phyloP scores from a whole-genome alignment of 345 rosid species.

The Brassica rapa region DNA sequence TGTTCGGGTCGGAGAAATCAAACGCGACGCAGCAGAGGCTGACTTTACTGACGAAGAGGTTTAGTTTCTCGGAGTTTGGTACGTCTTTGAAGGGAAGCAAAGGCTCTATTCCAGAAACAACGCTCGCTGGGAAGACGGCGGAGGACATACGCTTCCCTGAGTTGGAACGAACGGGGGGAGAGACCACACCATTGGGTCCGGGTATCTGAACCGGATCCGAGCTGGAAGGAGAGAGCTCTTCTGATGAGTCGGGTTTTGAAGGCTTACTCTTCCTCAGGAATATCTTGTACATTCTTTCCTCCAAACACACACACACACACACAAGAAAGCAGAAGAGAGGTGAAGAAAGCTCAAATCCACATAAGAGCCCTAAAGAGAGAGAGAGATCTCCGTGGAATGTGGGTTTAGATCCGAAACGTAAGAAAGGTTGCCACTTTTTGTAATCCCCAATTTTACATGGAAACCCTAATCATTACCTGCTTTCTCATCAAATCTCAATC shows the following conservation, averaged over 20 bases:
- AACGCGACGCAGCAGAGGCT: slow-evolving; percentile 88
- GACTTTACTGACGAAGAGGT: slow-evolving; percentile 80
- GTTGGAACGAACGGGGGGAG: slow-evolving; percentile 47
- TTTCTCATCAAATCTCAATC: slow-evolving; percentile 42
- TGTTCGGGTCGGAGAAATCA: slow-evolving; percentile 73
- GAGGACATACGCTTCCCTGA: slow-evolving; percentile 64
- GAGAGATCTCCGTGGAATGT: slow-evolving; percentile 23
- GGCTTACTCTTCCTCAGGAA: slow-evolving; percentile 77
- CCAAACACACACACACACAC: not conserved
- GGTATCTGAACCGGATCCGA: slow-evolving; percentile 47
- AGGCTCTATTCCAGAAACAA: slow-evolving; percentile 82
- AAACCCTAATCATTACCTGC: slow-evolving; percentile 44
- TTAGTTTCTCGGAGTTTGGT: slow-evolving; percentile 64
- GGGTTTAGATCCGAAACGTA: slow-evolving; percentile 19
- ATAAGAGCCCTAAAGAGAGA: not conserved
- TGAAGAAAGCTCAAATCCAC: slow-evolving; percentile 21
- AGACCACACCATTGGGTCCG: slow-evolving; percentile 32
- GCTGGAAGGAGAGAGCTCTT: slow-evolving; percentile 49
- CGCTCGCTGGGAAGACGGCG: slow-evolving; percentile 74
- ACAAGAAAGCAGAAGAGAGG: slow-evolving; percentile 25
- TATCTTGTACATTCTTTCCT: slow-evolving; percentile 63
- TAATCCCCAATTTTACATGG: slow-evolving; percentile 35
- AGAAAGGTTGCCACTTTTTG: slow-evolving; percentile 16
- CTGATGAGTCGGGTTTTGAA: slow-evolving; percentile 51
- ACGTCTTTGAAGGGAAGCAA: slow-evolving; percentile 82